A percentile compares a stretch with the other conserved stretches of the same genome.
Conservation (phyloP, 208 protist species). For the Leishmania gerbilli region DNA sequence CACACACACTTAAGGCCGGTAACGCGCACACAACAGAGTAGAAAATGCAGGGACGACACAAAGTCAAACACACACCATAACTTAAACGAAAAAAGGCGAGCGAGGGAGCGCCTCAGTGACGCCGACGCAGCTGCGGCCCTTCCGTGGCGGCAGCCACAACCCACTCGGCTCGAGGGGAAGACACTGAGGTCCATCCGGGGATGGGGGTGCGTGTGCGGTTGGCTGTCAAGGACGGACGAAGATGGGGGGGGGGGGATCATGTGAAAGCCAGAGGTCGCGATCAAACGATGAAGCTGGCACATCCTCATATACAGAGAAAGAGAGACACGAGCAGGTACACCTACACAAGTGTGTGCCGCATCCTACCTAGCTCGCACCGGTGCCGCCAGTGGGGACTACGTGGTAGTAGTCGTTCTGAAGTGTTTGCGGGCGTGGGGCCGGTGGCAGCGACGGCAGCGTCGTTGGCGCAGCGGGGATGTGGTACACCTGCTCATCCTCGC, state of each 20-base stretch:
- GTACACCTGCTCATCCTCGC: conserved; percentile 13
- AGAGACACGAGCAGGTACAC: not conserved
- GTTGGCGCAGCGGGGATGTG: conserved; percentile 10
- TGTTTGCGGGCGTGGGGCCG: conserved; percentile 15
- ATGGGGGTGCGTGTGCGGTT: not conserved
- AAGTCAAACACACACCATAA: no score
- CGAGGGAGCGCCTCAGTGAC: not conserved
- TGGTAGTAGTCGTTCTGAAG: conserved; percentile 6
- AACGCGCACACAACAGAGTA: not conserved
- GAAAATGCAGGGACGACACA: not conserved
- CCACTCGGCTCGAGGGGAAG: not conserved
- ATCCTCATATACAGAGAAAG: not conserved
- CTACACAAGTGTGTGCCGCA: not conserved
- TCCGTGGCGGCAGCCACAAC: not conserved
- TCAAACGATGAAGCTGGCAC: not conserved
- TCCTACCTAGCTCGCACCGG: not conserved
- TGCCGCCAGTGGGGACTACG: not conserved
- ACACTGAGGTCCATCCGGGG: not conserved
- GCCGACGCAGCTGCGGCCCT: not conserved
- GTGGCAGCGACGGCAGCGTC: conserved; percentile 18
- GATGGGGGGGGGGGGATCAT: not conserved
- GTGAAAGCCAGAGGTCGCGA: not conserved
- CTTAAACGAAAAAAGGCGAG: not conserved
- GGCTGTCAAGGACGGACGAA: not conserved
- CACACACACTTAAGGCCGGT: not conserved